Evolutionary conservation across 495 filamentous ascomycete species (phyloP).

Genomic region (Neurospora sp.): DNA sequence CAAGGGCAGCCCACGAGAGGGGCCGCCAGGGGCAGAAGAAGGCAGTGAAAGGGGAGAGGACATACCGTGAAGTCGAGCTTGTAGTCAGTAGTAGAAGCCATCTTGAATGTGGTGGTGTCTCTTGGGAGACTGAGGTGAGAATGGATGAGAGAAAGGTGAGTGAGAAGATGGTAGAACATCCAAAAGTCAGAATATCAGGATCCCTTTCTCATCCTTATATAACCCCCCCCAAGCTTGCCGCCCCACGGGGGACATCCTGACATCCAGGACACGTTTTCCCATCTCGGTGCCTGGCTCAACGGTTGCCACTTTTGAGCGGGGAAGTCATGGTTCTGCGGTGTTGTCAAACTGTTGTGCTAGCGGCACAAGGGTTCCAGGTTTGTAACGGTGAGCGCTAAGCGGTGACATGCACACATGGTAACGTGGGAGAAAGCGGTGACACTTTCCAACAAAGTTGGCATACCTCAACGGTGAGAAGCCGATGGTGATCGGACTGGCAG

Average conservation of each 20-base stretch:
- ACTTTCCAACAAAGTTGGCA: neutral
- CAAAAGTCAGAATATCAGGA: neutral
- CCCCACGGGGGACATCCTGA: neutral
- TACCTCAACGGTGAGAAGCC: neutral
- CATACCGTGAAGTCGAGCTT: neutral
- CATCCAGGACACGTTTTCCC: neutral
- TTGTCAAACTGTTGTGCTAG: neutral
- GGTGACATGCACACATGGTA: neutral
- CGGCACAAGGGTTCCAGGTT: neutral
- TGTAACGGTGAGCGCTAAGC: neutral
- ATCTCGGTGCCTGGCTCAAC: neutral
- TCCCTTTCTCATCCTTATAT: neutral
- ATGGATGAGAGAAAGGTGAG: neutral
- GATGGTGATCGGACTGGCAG: neutral
- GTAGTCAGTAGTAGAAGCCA: neutral
- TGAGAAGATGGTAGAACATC: neutral
- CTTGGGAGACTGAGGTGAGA: neutral
- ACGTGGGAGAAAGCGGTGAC: neutral
- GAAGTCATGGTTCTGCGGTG: neutral
- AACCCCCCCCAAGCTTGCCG: neutral
- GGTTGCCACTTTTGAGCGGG: neutral
- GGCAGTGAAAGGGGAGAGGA: neutral
- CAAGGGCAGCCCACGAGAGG: neutral
- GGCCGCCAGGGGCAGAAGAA: neutral
- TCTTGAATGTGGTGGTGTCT: neutral